phyloP scores from a whole-genome alignment of 208 protist genomes.

The Herpetomonas tarakana region DNA sequence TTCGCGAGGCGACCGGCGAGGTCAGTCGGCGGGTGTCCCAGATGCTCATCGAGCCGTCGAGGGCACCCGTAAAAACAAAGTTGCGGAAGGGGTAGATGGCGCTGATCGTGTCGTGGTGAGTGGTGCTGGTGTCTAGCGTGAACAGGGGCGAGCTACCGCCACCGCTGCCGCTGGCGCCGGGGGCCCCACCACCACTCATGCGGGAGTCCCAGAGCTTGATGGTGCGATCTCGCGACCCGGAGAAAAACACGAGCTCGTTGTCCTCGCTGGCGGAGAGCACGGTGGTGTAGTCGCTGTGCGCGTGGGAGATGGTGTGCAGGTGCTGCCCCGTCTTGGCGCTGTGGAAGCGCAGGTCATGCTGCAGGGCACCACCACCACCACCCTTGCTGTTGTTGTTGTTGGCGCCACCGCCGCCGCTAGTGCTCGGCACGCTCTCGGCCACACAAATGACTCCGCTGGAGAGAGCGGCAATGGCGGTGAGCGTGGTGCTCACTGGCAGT shows the following conservation, averaged over 20 bases:
- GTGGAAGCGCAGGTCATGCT: conserved; percentile 44
- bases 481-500: conserved; percentile 32
- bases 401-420: not conserved
- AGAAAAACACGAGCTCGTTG: conserved; percentile 54
- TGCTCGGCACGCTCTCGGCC: conserved; percentile 38
- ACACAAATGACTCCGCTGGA: conserved; percentile 48
- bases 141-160: conserved; percentile 7
- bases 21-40: conserved; percentile 72
- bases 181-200: conserved; percentile 4
- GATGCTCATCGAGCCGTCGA: conserved; percentile 64
- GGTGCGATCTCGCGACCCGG: conserved; percentile 53
- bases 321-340: conserved; percentile 36
- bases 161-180: not conserved
- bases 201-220: conserved; percentile 83
- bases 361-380: not conserved
- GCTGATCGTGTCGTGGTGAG: conserved; percentile 66
- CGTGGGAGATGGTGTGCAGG: conserved; percentile 35
- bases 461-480: conserved; percentile 72
- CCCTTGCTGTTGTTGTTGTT: not conserved
- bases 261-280: conserved; percentile 52
- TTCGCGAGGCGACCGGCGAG: conserved; percentile 26
- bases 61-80: conserved; percentile 44
- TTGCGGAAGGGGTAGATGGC: conserved; percentile 45
- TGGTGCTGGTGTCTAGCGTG: conserved; percentile 10
- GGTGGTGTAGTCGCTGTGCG: conserved; percentile 78